phyloP scores from a whole-genome alignment of 2,329 filamentous ascomycete genomes.

The Exophiala sideris region DNA sequence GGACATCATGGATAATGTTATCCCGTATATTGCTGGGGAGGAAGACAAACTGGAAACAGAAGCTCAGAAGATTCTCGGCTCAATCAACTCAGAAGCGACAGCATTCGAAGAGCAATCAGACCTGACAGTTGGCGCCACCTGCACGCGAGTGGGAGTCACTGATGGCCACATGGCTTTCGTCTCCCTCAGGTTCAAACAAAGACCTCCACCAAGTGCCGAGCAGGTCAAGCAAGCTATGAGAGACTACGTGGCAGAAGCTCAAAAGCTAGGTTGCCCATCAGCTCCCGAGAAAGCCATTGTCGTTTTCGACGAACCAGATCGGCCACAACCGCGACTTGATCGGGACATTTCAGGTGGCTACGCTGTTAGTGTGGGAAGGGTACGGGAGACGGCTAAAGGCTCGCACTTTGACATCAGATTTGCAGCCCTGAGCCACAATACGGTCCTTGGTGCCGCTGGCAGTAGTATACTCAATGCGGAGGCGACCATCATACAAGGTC shows the following conservation, averaged over 20 bases:
- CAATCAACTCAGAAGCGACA: slow-evolving; percentile 66
- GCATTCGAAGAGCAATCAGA: slow-evolving; percentile 71
- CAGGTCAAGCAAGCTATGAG: slow-evolving; percentile 76
- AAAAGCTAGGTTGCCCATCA: slow-evolving; percentile 79
- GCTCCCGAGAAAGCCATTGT: slow-evolving; percentile 77
- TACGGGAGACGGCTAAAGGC: slow-evolving; percentile 73
- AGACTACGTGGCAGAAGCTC: slow-evolving; percentile 76
- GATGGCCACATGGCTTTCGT: slow-evolving; percentile 97
- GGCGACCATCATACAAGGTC: slow-evolving; percentile 85
- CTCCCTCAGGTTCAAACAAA: slow-evolving; percentile 73
- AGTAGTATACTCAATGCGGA: slow-evolving; percentile 94
- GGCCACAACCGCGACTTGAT: slow-evolving; percentile 88
- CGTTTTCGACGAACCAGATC: slow-evolving; percentile 84
- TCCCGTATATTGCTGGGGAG: slow-evolving; percentile 88
- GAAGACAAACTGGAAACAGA: slow-evolving; percentile 96
- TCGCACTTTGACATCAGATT: slow-evolving; percentile 95
- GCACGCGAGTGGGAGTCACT: slow-evolving; percentile 90
- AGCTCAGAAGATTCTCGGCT: slow-evolving; percentile 88
- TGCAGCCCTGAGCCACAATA: slow-evolving; percentile 85
- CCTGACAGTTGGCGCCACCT: slow-evolving; percentile 78
- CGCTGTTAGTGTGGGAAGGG: slow-evolving; percentile 82
- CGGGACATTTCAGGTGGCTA: slow-evolving; percentile 82
- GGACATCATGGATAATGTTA: slow-evolving; percentile 95
- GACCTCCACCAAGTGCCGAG: slow-evolving; percentile 69
- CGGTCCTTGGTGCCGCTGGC: slow-evolving; percentile 93